Base-by-base conservation (phyloP, 176 grass and related monocot genomes). In the Carex kokanica region DNA sequence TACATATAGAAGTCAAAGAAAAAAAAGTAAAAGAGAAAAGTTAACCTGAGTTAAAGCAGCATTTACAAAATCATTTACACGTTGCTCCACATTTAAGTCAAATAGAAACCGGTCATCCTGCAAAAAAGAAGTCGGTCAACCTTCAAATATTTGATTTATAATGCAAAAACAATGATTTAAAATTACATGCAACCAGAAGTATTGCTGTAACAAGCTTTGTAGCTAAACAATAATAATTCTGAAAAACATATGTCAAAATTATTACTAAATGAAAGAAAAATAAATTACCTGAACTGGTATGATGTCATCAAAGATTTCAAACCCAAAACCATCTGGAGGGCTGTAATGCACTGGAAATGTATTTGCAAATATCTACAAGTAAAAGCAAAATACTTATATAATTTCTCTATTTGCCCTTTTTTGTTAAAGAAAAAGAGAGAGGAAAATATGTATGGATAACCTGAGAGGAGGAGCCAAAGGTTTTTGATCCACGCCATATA, bases 291-390 rank as follows among this genome's bases (percentile, higher is more conserved):
- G 90, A 84, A 97, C 92, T 59, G 95, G 95, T 89, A 88, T 53
- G 8, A 87, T 31, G 4, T 91, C 87, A 87, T 49, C 83, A 66
- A 84, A 81, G 62, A 97, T 80, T 83, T 97, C 94, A 36, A 97
- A 97, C 56, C 88, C 13, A 83, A 97, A 97, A 38, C 94, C 94
- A 63, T 72, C 16, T 57, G 92, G 94, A 89, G 94, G 85, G 70
- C 88, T 92, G 87, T 97, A 97, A 77, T 97, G 94, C 54, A 97
- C 90, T 74, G 94, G 90, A 77, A 97, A 97, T 57, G 92, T 78
- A 88, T 92, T 94, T 53, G 95, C 87, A 80, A 97, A 97, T 81
- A 97, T 97, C 95, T 94, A 85, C 64, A 90, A 25, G 78, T 61
- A 81, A 81, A 47, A 12, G 14, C 11, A 61, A 80, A 81, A 54